Evolutionary conservation across 257 asterid genomes (phyloP), one percentile per base, ranked within the genome.

Genomic region (Solanum verrucosum): DNA sequence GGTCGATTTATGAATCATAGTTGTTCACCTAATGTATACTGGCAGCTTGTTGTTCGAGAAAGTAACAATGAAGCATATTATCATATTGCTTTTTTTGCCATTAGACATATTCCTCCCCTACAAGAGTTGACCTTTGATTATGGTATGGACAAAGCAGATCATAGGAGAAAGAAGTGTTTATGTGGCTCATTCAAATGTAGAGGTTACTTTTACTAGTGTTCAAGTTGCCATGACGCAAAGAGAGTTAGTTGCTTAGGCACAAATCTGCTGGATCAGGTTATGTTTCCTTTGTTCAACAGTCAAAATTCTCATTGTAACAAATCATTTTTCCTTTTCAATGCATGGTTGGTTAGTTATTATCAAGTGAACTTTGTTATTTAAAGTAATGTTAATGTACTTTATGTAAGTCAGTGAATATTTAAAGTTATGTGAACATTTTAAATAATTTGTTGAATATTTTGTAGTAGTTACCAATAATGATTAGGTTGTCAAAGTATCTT

Each of bases 1-100:
- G 96, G 97, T 33, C 98, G 99, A 21, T 97, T 97, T 88, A 95
- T 96, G 98, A 97, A 97, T 91, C 99, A 97, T 86, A 94, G 99
- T 79, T 97, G 99, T 86, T 93, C 92, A 2, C 99, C 99, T 13
- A 96, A 93, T 91, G 95, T 95, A 84, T 88, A 88, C 60, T 97
- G 99, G 99, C 93, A 88, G 91, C 98, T 98, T 5, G 94, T 96
- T 91, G 84, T 97, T 63, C 97, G 95, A 34, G 98, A 95, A 84
- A 92, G 89, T 87, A 89, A 94, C 92, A 88, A 75, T 73, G 98
- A 93, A 29, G 88, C 93, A 3, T 92, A 87, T 93, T 93, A 94
- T 81, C 98, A 94, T 88, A 90, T 97, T 88, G 98, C 98, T 78
- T 95, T 97, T 92, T 97, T 96, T 91, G 95, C 99, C 74, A 86